These are phyloP conservation scores for Cryptosporidium bovis DNA, from an alignment of 169 alveolate genomes.

Conservation along the genomic window DNA sequence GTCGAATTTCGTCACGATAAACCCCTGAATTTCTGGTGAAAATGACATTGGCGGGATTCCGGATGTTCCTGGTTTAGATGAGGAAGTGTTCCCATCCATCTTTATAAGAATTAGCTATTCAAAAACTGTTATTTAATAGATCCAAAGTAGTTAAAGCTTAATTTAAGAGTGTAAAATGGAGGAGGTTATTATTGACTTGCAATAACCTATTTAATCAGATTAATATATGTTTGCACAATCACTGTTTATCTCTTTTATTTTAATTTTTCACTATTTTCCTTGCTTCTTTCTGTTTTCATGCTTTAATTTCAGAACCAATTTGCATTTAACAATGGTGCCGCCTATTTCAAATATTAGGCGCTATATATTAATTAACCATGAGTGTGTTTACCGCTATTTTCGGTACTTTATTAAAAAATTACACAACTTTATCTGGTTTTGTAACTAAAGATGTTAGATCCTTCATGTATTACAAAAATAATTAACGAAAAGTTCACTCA, in stretches of 20 bases:
- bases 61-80: constrained; percentile 27
- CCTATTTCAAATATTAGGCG: not conserved
- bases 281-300: not conserved
- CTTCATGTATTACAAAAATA: constrained; percentile 59
- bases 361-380: not conserved
- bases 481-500: constrained; percentile 71
- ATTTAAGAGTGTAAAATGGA: no score
- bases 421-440: not conserved
- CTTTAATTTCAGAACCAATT: constrained; percentile 9
- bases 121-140: no score
- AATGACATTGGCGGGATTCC: constrained; percentile 76
- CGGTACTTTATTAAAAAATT: constrained; percentile 33
- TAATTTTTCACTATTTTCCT: not conserved
- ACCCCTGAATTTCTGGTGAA: constrained; percentile 85
- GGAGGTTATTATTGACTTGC: no score
- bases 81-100: constrained; percentile 13
- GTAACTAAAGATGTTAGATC: constrained; percentile 35
- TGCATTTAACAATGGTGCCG: not conserved
- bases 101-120: not conserved
- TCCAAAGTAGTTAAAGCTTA: no score
- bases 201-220: no score
- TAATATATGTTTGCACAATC: not conserved
- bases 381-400: not conserved
- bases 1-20: constrained; percentile 89
- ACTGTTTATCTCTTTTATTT: not conserved